Percentiles rank a stretch among this genome's conserved stretches.
These are phyloP conservation scores for Euphrasia arctica DNA, from an alignment of 305 asterid species.

Conservation along the genomic window DNA sequence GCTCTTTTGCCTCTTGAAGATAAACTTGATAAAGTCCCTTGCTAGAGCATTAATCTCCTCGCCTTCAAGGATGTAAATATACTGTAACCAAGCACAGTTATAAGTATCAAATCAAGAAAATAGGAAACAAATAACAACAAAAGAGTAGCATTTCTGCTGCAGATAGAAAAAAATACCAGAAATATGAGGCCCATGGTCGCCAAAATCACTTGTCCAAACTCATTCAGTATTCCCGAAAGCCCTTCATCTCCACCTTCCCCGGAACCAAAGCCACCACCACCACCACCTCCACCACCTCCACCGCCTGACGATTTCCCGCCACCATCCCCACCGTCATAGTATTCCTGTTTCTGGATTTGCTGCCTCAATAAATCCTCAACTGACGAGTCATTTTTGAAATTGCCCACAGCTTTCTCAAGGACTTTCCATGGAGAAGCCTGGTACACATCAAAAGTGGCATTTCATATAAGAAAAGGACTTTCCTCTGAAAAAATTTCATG, in stretches of 20 bases:
- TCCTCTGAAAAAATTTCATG: conserved; percentile 1
- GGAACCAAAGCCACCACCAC: conserved; percentile 36
- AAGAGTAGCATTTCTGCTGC: neutral
- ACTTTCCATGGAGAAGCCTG: conserved; percentile 64
- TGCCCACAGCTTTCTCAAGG: conserved; percentile 47
- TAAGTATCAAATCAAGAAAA: neutral
- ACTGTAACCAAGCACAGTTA: conserved; percentile 43
- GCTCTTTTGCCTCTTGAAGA: conserved; percentile 54
- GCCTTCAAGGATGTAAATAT: conserved; percentile 59
- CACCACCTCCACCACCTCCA: conserved; percentile 39
- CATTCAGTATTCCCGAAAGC: conserved; percentile 41
- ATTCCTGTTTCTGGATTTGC: conserved; percentile 76
- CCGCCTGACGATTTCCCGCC: conserved; percentile 50
- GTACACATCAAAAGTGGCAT: conserved; percentile 7
- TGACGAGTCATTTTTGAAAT: conserved; percentile 44
- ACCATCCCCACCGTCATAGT: conserved; percentile 53
- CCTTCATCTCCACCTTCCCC: conserved; percentile 53
- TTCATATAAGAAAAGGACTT: neutral
- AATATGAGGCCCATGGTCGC: conserved; percentile 56
- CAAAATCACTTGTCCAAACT: conserved; percentile 47
- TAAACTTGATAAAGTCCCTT: conserved; percentile 48
- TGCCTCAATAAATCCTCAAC: conserved; percentile 60
- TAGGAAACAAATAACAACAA: neutral
- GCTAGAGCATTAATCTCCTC: conserved; percentile 49
- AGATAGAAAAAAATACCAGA: conserved; percentile 44